Base-by-base conservation (phyloP, 441 rosid genomes). In the Codiaeum variegatum region DNA sequence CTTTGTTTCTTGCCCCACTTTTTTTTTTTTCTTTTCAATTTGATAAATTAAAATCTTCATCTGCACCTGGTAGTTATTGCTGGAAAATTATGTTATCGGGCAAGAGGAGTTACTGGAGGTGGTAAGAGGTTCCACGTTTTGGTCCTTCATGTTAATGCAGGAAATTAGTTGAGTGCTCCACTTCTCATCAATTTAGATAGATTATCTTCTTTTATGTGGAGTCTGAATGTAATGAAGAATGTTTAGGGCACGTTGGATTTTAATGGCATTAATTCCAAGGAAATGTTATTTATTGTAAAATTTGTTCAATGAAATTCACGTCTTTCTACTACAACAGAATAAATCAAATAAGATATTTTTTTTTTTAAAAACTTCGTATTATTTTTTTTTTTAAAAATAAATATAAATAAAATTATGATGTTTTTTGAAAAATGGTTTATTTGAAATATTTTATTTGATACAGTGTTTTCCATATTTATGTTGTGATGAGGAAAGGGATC, bases 91-190 rank as follows among this genome's bases (percentile, higher is more conserved):
- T 55, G 62, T 76, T 62, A 81, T 79, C 81, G 34, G 81, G 83
- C 81, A 71, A 62, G 75, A 81, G 83, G 93, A 82, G 88, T 84
- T 77, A 78, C 91, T 94, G 77, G 98, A 88, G 99, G 99, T 90
- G 98, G 84, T 85, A 78, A 62, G 82, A 76, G 86, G 82, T 79
- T 83, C 83, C 81, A 54, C 75, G 74, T 70, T 79, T 74, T 38
- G 65, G 80, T 64, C 76, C 58, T 70, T 74, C 36, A 64, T 78
- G 74, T 74, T 59, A 66, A 63, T 52, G 69, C 66, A 40, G 66
- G 73, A 70, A 71, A 32, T 54, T 46, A n/a, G n/a, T n/a, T 46
- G 67, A 49, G 61, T 38, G 64, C 67, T 55, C 67, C 76, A 72
- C 76, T 78, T 77, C 28, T 59, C 24, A 36, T 61, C 54, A 74